A percentile compares a stretch with the other conserved stretches of the same genome.
Evolutionary conservation across 305 asterid species (phyloP).

Genomic region (Fraxinus angustifolia): DNA sequence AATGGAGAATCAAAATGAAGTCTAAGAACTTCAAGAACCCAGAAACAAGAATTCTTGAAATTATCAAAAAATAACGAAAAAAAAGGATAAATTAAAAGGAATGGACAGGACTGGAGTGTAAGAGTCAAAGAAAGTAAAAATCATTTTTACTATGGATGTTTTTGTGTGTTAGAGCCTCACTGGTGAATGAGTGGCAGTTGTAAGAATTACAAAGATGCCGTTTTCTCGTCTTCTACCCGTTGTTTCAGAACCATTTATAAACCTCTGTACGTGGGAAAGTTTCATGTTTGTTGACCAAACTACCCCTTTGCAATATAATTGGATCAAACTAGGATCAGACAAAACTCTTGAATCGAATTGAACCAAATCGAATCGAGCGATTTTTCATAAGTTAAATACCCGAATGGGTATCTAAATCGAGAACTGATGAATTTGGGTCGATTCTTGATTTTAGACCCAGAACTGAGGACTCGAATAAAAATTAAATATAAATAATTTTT

Average conservation of each 20-base stretch:
- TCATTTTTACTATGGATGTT: not conserved
- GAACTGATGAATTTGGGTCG: no score
- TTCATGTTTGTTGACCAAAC: conserved; percentile 18
- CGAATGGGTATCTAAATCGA: no score
- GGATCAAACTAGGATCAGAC: no score
- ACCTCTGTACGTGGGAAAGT: conserved; percentile 4
- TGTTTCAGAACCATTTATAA: conserved; percentile 23
- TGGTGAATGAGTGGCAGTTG: conserved; percentile 47
- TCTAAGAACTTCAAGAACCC: conserved; percentile 11
- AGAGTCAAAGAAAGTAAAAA: not conserved
- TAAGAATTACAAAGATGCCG: conserved; percentile 52
- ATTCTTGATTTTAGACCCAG: no score
- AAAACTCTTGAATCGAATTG: no score
- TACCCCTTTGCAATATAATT: conserved; percentile 5
- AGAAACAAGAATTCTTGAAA: not conserved
- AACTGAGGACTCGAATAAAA: no score
- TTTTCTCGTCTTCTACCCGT: conserved; percentile 41
- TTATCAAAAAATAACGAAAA: not conserved
- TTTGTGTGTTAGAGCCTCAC: conserved; percentile 21
- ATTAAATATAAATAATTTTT: no score
- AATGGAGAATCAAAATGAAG: not conserved
- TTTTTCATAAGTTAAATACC: no score
- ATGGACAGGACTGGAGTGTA: not conserved
- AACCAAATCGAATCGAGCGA: no score
- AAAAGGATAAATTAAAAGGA: not conserved